These are phyloP conservation scores for Yamadazyma conglobata DNA, from an alignment of 1,139 yeast genomes.

Conservation along the genomic window DNA sequence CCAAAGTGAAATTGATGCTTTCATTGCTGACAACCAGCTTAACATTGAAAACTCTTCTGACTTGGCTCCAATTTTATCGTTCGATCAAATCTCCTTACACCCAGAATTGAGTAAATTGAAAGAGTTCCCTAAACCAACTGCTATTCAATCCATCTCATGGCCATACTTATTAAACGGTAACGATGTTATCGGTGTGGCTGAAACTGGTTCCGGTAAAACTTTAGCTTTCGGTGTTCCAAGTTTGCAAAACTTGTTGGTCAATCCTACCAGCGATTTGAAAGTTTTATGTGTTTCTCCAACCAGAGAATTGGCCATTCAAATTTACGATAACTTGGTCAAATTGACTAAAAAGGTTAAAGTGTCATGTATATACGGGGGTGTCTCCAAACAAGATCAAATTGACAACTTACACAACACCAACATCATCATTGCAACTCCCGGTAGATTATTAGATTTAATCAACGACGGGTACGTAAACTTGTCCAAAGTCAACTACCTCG, in stretches of 20 bases:
- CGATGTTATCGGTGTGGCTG: slow-evolving; percentile 97
- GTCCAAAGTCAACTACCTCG: slow-evolving; percentile 67
- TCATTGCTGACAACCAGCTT: slow-evolving; percentile 70
- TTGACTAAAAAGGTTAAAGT: slow-evolving; percentile 68
- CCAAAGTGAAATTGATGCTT: slow-evolving; percentile 56
- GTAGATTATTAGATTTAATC: slow-evolving; percentile 85
- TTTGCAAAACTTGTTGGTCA: slow-evolving; percentile 58
- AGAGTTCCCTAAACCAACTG: slow-evolving; percentile 86
- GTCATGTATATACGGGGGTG: slow-evolving; percentile 96
- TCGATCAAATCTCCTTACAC: slow-evolving; percentile 56
- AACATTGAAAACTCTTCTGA: slow-evolving; percentile 63
- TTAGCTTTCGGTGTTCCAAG: slow-evolving; percentile 98
- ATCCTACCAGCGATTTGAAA: slow-evolving; percentile 51
- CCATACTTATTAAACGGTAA: slow-evolving; percentile 78
- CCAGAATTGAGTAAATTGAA: slow-evolving; percentile 55
- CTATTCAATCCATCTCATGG: slow-evolving; percentile 97
- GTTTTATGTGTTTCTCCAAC: slow-evolving; percentile 93
- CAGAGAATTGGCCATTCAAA: slow-evolving; percentile 94
- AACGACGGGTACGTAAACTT: slow-evolving; percentile 84
- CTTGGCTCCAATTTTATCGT: slow-evolving; percentile 69
- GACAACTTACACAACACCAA: slow-evolving; percentile 55
- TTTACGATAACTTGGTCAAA: slow-evolving; percentile 73
- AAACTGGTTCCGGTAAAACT: slow-evolving; percentile 97
- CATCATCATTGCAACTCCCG: slow-evolving; percentile 95
- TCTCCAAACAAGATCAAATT: slow-evolving; percentile 90